phyloP scores from a whole-genome alignment of 225 moss, liverwort and hornwort species.

The Neckera pumila region DNA sequence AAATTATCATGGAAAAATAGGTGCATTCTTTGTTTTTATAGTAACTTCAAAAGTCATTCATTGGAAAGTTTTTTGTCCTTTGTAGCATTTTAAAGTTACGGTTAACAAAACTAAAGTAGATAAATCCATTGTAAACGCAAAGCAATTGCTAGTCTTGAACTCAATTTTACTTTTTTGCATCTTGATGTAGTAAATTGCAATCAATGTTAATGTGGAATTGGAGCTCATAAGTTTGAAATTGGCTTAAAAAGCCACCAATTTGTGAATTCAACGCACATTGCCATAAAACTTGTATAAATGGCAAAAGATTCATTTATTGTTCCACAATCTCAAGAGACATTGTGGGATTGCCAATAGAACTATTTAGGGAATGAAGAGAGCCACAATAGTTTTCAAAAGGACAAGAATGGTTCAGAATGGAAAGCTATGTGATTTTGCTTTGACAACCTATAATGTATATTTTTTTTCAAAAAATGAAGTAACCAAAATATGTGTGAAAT shows the following conservation, averaged over 20 bases:
- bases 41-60: not conserved
- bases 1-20: not conserved
- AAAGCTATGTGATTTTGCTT: not conserved
- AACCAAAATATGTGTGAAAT: not conserved
- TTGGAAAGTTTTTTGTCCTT: not conserved
- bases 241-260: not conserved
- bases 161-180: not conserved
- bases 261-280: too few species aligned
- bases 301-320: not conserved
- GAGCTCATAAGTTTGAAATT: not conserved
- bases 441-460: not conserved
- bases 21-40: not conserved
- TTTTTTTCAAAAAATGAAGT: not conserved
- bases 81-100: not conserved
- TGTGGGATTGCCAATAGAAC: not conserved
- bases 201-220: not conserved
- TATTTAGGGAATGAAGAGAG: not conserved
- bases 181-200: not conserved
- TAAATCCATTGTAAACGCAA: accelerated
- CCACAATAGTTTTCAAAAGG: not conserved
- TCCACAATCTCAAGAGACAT: not conserved
- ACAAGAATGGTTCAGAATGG: not conserved
- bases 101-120: not conserved
- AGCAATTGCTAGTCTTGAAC: not conserved
- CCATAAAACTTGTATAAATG: not conserved